Conservation (phyloP, 2,329 filamentous ascomycete species). For the Zymoseptoria brevis region DNA sequence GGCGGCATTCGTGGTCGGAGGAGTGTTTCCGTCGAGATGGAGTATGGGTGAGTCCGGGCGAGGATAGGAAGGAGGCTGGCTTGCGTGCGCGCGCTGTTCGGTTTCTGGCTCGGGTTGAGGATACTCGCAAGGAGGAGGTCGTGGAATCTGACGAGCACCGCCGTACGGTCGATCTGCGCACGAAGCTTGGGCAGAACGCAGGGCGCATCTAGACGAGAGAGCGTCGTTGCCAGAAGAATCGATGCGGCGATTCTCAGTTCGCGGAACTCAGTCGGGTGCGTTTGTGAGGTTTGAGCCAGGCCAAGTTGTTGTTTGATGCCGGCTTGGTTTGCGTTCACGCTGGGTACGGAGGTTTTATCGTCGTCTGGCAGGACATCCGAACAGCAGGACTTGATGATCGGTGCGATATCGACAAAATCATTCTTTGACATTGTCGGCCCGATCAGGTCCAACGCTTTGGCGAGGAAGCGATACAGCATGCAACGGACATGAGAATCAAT, state of each 20-base stretch:
- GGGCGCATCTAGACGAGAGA: constrained; percentile 57
- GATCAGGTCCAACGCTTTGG: constrained; percentile 50
- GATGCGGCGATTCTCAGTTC: constrained; percentile 51
- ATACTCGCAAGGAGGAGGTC: constrained; percentile 74
- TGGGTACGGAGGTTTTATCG: constrained; percentile 20
- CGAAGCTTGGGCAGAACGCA: constrained; percentile 64
- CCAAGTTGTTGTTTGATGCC: constrained; percentile 18
- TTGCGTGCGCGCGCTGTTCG: constrained; percentile 34
- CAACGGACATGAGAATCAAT: constrained; percentile 48
- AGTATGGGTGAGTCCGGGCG: constrained; percentile 54
- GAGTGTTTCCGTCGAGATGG: constrained; percentile 64
- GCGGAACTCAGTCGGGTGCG: constrained; percentile 29
- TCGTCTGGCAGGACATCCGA: constrained; percentile 56
- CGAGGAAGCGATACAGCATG: constrained; percentile 53
- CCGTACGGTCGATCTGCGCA: constrained; percentile 69
- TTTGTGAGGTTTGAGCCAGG: constrained; percentile 6
- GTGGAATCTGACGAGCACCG: constrained; percentile 61
- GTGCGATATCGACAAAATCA: constrained; percentile 54
- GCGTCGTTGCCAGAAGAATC: constrained; percentile 48
- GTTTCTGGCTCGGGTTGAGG: constrained; percentile 61
- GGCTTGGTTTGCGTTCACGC: constrained; percentile 2
- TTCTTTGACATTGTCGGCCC: constrained; percentile 61
- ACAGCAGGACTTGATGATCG: constrained; percentile 61
- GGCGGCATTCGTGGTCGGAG: constrained; percentile 45
- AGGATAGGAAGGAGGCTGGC: constrained; percentile 76